Conservation (phyloP, 495 filamentous ascomycete species). For the Pyrenula aspistea region DNA sequence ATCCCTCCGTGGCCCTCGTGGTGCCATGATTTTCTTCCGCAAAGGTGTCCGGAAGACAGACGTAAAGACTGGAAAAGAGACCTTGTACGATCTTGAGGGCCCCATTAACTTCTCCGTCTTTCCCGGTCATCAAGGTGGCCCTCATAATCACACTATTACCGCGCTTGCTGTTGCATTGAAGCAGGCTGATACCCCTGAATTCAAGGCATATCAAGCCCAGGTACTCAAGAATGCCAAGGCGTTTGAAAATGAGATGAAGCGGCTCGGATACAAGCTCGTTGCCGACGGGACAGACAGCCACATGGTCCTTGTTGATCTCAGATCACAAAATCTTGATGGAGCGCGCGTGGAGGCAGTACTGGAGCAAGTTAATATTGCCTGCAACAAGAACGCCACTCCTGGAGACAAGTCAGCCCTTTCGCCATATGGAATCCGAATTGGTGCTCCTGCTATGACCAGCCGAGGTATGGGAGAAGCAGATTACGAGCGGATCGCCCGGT, state of each 20-base stretch:
- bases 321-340: conserved; percentile 69
- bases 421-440: conserved; percentile 87
- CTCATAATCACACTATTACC: conserved; percentile 99
- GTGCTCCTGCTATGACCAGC: conserved; percentile 92
- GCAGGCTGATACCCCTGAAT: conserved; percentile 86
- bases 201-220: conserved; percentile 90
- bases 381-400: conserved; percentile 98
- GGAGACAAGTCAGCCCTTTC: conserved; percentile 97
- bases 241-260: conserved; percentile 65
- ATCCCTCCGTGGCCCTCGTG: conserved; percentile 93
- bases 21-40: conserved; percentile 99
- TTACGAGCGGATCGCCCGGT: conserved; percentile 79
- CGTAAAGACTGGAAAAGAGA: conserved; percentile 81
- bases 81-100: conserved; percentile 82
- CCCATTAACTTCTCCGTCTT: conserved; percentile 99
- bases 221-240: conserved; percentile 90
- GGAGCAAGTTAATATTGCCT: conserved; percentile 96
- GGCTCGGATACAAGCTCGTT: conserved; percentile 81
- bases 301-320: conserved; percentile 92
- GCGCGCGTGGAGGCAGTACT: conserved; percentile 94
- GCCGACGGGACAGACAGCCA: conserved; percentile 95
- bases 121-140: conserved; percentile 97
- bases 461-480: conserved; percentile 88
- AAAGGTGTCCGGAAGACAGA: conserved; percentile 85
- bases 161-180: conserved; percentile 93